These are phyloP conservation scores for Peniophora sp. DNA, from an alignment of 1,284 basidiomycete species.

Conservation along the genomic window DNA sequence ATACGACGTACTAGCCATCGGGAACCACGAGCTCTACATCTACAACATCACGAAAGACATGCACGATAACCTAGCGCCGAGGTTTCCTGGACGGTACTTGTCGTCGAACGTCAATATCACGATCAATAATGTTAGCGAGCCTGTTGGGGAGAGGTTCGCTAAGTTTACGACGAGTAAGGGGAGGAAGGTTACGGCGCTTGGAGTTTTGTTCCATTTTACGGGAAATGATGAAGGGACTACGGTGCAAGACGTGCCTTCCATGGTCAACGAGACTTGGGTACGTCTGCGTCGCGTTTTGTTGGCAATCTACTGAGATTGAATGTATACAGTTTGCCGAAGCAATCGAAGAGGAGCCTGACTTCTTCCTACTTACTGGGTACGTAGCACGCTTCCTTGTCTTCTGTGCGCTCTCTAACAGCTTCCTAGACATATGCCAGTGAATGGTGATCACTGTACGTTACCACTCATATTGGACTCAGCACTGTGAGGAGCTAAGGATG, in stretches of 20 bases:
- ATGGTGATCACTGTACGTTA: background rate
- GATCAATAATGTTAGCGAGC: conserved; percentile 45
- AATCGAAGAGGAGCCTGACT: conserved; percentile 73
- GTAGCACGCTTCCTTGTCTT: too few relatives aligned
- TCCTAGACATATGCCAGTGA: background rate
- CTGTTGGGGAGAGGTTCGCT: conserved; percentile 59
- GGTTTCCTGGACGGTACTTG: conserved; percentile 68
- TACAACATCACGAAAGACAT: conserved; percentile 74
- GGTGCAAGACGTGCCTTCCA: conserved; percentile 62
- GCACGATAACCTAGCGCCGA: conserved; percentile 68
- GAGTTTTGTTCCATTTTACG: conserved; percentile 73
- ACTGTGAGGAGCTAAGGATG: conserved; percentile 11
- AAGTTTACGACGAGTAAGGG: conserved; percentile 75
- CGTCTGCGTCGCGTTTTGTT: conserved; percentile 8
- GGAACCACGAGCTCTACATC: conserved; percentile 86
- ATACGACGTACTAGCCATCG: conserved; percentile 81
- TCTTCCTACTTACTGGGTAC: conserved; percentile 59
- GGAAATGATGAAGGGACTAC: conserved; percentile 61
- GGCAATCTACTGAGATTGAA: too few relatives aligned
- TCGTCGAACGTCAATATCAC: conserved; percentile 86
- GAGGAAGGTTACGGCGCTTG: conserved; percentile 68
- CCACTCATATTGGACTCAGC: background rate
- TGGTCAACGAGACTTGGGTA: conserved; percentile 74
- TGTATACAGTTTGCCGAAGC: conserved; percentile 59
- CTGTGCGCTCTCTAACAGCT: background rate